These are phyloP conservation scores for Heritiera fomes DNA, from an alignment of 345 rosid genomes.

Conservation along the genomic window DNA sequence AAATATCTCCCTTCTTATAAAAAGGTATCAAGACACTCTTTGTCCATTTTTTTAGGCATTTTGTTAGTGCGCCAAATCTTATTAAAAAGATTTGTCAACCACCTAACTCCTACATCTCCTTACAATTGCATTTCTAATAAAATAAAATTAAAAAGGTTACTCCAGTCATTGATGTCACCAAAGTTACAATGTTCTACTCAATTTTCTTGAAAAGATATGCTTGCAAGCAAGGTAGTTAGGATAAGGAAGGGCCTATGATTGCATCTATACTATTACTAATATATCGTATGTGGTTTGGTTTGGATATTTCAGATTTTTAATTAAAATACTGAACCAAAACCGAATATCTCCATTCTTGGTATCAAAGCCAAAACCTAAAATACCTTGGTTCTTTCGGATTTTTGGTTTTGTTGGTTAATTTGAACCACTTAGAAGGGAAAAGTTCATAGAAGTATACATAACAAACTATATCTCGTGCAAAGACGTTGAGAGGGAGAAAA, in stretches of 20 bases:
- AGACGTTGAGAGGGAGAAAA: neutral
- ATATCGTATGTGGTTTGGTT: neutral
- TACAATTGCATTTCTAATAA: neutral
- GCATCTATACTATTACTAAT: neutral
- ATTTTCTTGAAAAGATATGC: neutral
- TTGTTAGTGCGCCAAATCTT: no score
- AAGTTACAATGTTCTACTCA: neutral
- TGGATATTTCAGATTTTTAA: neutral
- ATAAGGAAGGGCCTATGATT: neutral
- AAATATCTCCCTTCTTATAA: no score
- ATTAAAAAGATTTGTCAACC: no score
- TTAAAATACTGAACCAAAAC: neutral
- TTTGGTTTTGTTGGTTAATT: neutral
- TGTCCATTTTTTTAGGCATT: no score
- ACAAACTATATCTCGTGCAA: slow-evolving; percentile 2
- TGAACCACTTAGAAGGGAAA: neutral
- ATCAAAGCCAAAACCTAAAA: neutral
- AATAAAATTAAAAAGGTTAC: neutral
- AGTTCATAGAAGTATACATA: neutral
- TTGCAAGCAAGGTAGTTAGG: neutral
- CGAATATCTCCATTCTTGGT: neutral
- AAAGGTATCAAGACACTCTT: no score
- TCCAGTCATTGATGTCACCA: neutral
- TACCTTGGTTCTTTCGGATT: neutral
- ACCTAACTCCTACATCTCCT: no score